Percentiles rank a stretch among this genome's conserved stretches.
These are phyloP conservation scores for Toxicodendron radicans DNA, from an alignment of 345 rosid genomes.

Conservation along the genomic window DNA sequence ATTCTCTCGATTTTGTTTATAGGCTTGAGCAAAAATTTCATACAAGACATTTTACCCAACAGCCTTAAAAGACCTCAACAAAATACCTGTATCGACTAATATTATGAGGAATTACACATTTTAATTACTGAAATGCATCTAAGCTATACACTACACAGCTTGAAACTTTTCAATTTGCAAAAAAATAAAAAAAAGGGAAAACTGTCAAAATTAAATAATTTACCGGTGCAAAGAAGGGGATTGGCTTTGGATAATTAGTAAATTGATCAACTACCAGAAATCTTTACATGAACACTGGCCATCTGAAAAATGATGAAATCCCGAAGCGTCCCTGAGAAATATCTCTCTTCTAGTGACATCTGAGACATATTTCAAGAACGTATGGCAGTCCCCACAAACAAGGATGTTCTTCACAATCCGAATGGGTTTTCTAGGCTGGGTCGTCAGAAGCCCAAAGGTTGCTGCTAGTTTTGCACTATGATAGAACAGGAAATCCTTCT, in stretches of 20 bases:
- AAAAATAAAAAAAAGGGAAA: background rate
- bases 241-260: background rate
- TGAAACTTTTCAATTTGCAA: background rate
- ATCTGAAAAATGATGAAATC: conserved; percentile 68
- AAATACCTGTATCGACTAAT: background rate
- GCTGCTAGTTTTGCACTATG: conserved; percentile 90
- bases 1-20: background rate
- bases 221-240: background rate
- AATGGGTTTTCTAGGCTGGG: conserved; percentile 46
- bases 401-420: conserved; percentile 67
- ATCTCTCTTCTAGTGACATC: conserved; percentile 60
- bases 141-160: conserved; percentile 3
- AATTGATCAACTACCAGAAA: conserved; percentile 45
- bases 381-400: conserved; percentile 83
- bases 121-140: background rate
- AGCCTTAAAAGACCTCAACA: background rate
- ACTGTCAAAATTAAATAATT: background rate
- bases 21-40: background rate
- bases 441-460: conserved; percentile 66
- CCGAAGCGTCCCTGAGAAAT: conserved; percentile 71
- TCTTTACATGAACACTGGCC: conserved; percentile 80
- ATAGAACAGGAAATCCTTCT: conserved; percentile 72
- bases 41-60: background rate
- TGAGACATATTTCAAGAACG: conserved; percentile 61
- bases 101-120: background rate